A percentile compares a stretch with the other conserved stretches of the same genome.
Evolutionary conservation across 2,329 filamentous ascomycete species (phyloP).

Genomic region (Aureobasidium pullulans): DNA sequence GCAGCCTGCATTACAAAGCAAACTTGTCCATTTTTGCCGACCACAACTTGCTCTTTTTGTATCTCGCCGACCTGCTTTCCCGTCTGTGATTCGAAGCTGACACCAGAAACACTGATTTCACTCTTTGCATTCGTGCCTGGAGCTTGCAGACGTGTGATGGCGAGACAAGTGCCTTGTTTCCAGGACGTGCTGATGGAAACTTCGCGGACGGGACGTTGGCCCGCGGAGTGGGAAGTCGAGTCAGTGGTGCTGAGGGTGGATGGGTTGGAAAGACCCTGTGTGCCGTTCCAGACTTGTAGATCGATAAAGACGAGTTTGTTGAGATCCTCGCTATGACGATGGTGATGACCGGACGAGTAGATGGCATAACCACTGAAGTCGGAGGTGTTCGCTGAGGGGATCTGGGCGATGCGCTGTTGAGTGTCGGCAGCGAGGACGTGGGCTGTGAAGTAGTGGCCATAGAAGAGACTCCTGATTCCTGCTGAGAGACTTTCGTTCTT

Average conservation of each 20-base stretch:
- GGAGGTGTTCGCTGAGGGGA: not conserved
- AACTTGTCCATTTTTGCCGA: not conserved
- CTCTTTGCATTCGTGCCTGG: conserved; percentile 13
- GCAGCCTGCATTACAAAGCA: conserved; percentile 7
- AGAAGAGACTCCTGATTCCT: not conserved
- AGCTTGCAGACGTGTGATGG: not conserved
- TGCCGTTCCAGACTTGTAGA: conserved; percentile 8
- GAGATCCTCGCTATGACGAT: not conserved
- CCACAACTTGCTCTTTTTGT: not conserved
- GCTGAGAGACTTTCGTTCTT: not conserved
- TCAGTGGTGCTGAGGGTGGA: conserved; percentile 2
- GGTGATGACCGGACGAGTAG: not conserved
- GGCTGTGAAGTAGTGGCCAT: conserved; percentile 12
- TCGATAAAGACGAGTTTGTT: conserved; percentile 5
- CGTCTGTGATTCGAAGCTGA: conserved; percentile 7
- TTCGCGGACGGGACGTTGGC: conserved; percentile 9
- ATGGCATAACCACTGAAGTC: conserved; percentile 5
- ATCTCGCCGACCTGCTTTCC: not conserved
- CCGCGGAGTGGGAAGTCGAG: conserved; percentile 6
- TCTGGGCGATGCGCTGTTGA: not conserved
- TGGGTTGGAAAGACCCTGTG: not conserved
- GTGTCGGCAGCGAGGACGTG: conserved; percentile 9
- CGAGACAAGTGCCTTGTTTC: not conserved
- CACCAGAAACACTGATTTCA: not conserved
- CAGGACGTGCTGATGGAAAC: not conserved